A percentile compares a stretch with the other conserved stretches of the same genome.
Conservation (phyloP, 352 stramenopile species). For the Pythium folliculosum region DNA sequence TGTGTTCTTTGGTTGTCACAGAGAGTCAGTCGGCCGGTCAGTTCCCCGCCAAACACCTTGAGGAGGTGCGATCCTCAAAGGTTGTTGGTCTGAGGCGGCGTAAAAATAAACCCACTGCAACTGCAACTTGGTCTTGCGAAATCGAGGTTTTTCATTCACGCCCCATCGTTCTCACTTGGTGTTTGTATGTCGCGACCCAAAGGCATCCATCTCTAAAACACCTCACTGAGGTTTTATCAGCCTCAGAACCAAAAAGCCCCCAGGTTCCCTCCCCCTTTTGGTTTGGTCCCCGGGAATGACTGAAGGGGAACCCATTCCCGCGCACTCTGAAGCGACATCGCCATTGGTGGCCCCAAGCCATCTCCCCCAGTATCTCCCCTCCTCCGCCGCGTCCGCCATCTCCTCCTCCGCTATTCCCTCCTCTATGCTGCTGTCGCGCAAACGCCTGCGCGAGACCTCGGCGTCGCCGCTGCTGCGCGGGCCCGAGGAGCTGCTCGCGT, state of each 20-base stretch:
- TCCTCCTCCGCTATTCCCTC: neutral
- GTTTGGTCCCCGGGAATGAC: neutral
- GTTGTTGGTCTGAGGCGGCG: constrained; percentile 6
- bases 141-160: constrained; percentile 12
- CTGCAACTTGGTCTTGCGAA: constrained; percentile 6
- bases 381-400: neutral
- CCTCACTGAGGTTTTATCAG: constrained; percentile 24
- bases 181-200: neutral
- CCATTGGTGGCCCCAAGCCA: neutral
- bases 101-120: constrained; percentile 22
- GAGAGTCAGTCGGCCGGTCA: constrained; percentile 24
- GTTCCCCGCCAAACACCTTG: constrained; percentile 17
- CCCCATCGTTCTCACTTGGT: neutral
- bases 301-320: constrained; percentile 24
- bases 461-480: constrained; percentile 33
- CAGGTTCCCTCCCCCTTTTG: neutral
- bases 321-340: constrained; percentile 1
- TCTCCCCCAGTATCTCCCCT: neutral
- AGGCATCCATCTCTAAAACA: constrained; percentile 5
- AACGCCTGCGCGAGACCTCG: constrained; percentile 36
- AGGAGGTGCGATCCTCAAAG: constrained; percentile 29
- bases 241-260: neutral
- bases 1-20: constrained; percentile 10
- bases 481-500: constrained; percentile 21
- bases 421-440: constrained; percentile 55